Evolutionary conservation across 148 eudicot genomes (phyloP), one percentile per base, ranked within the genome.

Genomic region (Chenopodium album): DNA sequence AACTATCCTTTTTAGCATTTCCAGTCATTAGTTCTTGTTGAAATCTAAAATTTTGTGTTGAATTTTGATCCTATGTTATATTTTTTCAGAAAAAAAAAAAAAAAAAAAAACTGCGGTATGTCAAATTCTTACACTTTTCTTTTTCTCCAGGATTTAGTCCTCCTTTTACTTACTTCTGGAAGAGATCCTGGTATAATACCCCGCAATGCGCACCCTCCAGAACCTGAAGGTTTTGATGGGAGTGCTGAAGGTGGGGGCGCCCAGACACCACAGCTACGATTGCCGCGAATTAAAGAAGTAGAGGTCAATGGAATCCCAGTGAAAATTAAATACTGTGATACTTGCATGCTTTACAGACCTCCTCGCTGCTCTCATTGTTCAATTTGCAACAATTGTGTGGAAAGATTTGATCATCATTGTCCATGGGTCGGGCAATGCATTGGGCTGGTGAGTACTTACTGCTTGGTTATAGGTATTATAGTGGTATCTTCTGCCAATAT

Each of bases 371-470:
- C 99, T 56, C 99, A 96, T 77, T 96, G 99, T 86, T 96, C 99
- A 70, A 96, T 96, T 59, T 96, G 99, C 89, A 96, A 96, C 81
- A 96, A 96, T 81, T 96, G 99, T 82, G 99, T 96, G 17, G 98
- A 96, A 82, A 84, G 98, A 89, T 96, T 94, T 87, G 99, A 96
- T 85, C 99, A 96, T 84, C 99, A 96, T 88, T 96, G 99, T 86
- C 98, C 98, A 26, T 96, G 99, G 99, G 98, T 96, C 62, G 99
- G 98, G 17, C 99, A 96, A 85, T 96, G 99, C 91, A 94, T 96
- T 83, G 98, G 99, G 32, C 92, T 91, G 97, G 99, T 94, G 86
- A 90, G 92, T 88, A 63, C 48, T 56, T 50, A 23, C 63, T 66
- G 16, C 52, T 63, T 34, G 79, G 14, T 63, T 16, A 62, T 13